Evolutionary conservation across 768 basidiomycete species (phyloP), one percentile per base, ranked within the genome.

Genomic region (Hydnum rufescens): DNA sequence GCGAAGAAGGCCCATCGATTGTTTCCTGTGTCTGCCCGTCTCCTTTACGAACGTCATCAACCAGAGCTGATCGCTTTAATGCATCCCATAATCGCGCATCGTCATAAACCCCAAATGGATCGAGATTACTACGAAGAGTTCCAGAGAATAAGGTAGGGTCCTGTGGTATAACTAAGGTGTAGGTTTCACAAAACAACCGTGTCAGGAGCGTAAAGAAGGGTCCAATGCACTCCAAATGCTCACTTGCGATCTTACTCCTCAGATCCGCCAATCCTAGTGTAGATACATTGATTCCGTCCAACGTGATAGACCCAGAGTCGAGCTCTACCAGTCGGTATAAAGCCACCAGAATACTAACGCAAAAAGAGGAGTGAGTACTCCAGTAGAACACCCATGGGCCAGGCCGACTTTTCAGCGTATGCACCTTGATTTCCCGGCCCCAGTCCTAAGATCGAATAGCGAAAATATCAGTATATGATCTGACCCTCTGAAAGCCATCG

Each of bases 221-320:
- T n/a, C n/a, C n/a, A n/a, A 19, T 8, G 49, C n/a, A 28, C 5
- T 22, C 5, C 30, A 51, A 53, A 50, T 1, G 32, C 53, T 52
- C 29, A 52, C 50, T 86, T 1, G 82, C 75, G 19, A 87, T 65
- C 3, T 70, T 71, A 48, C 67, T 75, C 32, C 84, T 70, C 13
- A 47, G 44, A 8, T 47, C 44, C 26, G 44, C 13, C 8, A 47
- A 26, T 4, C 89, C 90, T 39, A 95, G 71, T 57, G 71, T 74
- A 19, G 84, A 81, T 39, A 87, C 78, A 60, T 96, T 82, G n/a
- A 86, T 67, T 4, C 74, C 85, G 63, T 93, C 89, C 55, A 93
- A 76, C 23, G 66, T 61, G 57, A 96, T 86, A 2, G 71, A 73
- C 19, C 90, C 89, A 5, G 76, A 75, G 0, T 70, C 65, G 29